These are phyloP conservation scores for Mycena maculata DNA, from an alignment of 768 basidiomycete genomes.

Conservation along the genomic window DNA sequence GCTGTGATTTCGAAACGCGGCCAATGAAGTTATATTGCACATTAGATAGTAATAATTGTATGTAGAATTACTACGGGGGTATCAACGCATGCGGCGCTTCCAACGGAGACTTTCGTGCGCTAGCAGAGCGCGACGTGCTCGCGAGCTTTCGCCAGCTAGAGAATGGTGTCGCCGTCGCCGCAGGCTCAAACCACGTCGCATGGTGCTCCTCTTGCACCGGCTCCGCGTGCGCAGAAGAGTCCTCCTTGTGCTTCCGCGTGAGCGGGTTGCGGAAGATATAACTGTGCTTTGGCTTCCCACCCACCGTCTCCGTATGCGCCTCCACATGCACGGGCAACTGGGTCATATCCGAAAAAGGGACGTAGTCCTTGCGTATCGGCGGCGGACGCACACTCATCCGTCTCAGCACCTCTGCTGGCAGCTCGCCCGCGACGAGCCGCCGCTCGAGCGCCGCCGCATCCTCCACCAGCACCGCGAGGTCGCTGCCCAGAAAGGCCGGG, in stretches of 20 bases:
- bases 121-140: slow-evolving; percentile 6
- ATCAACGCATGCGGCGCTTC: not conserved
- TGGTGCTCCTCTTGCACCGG: not conserved
- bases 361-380: not conserved
- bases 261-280: slow-evolving; percentile 15
- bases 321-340: not conserved
- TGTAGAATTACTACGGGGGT: slow-evolving; percentile 1
- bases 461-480: slow-evolving; percentile 17
- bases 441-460: slow-evolving; percentile 30
- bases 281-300: slow-evolving; percentile 12
- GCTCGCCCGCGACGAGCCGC: slow-evolving; percentile 20
- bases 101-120: not conserved
- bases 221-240: not conserved
- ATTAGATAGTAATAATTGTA: too few relatives aligned
- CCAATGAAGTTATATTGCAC: not conserved
- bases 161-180: not conserved
- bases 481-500: slow-evolving; percentile 1
- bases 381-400: slow-evolving; percentile 21
- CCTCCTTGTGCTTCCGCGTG: slow-evolving; percentile 7
- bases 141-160: slow-evolving; percentile 18
- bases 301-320: not conserved
- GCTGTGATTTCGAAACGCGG: not conserved
- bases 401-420: slow-evolving; percentile 19
- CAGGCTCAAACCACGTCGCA: slow-evolving; percentile 18
- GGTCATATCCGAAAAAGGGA: too few relatives aligned